A percentile compares a stretch with the other conserved stretches of the same genome.
Evolutionary conservation across 805 yeast genomes (phyloP).

Genomic region (Candida nitratophila): DNA sequence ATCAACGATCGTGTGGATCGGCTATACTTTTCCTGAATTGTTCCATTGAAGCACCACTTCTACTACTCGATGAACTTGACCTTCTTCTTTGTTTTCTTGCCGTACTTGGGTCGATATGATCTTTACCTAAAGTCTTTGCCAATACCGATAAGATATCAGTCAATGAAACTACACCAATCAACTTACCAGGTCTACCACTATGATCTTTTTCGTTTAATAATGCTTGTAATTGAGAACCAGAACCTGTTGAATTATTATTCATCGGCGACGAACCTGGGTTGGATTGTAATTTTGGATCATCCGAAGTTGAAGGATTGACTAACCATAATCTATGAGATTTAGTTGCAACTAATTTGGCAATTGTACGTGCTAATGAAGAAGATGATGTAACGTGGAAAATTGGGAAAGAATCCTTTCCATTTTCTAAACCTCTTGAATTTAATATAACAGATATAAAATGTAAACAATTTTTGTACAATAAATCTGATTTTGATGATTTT

Average conservation of each 20-base stretch:
- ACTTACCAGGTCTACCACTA: constrained; percentile 61
- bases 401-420: constrained; percentile 95
- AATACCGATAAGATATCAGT: constrained; percentile 83
- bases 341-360: constrained; percentile 94
- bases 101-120: constrained; percentile 67
- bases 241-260: constrained; percentile 2
- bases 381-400: constrained; percentile 84
- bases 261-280: constrained; percentile 1
- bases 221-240: constrained; percentile 4
- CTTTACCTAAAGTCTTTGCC: constrained; percentile 67
- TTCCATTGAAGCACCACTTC: constrained; percentile 31
- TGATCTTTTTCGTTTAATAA: constrained; percentile 18
- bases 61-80: constrained; percentile 34
- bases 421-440: constrained; percentile 82
- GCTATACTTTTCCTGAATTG: constrained; percentile 37
- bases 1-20: constrained; percentile 24
- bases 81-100: constrained; percentile 89
- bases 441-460: constrained; percentile 84
- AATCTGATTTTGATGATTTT: constrained; percentile 77
- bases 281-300: constrained; percentile 8
- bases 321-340: constrained; percentile 87
- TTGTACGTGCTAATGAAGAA: constrained; percentile 77
- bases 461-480: constrained; percentile 74
- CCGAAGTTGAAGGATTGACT: constrained; percentile 40
- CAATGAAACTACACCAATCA: constrained; percentile 85